These are phyloP conservation scores for Aspergillus proliferans DNA, from an alignment of 2,329 filamentous ascomycete genomes.

Conservation along the genomic window DNA sequence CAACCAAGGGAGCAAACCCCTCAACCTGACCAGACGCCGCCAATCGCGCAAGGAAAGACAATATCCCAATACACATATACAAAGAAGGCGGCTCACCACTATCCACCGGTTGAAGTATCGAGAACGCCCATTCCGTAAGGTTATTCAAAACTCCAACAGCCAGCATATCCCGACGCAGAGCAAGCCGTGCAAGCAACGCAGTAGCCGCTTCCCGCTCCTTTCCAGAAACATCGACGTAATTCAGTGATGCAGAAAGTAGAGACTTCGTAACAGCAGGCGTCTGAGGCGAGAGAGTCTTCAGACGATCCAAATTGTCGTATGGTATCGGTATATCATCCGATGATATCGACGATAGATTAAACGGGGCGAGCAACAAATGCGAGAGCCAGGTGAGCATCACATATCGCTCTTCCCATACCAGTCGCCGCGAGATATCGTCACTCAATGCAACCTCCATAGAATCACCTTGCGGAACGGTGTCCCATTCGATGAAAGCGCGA, in stretches of 20 bases:
- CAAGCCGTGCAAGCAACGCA: constrained; percentile 69
- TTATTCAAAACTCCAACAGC: constrained; percentile 61
- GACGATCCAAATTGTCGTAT: constrained; percentile 22
- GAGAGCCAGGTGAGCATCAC: constrained; percentile 82
- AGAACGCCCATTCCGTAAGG: constrained; percentile 66
- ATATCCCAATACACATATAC: constrained; percentile 70
- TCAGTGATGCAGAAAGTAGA: constrained; percentile 63
- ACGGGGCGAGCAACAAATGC: constrained; percentile 76
- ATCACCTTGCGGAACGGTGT: constrained; percentile 18
- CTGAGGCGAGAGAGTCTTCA: constrained; percentile 46
- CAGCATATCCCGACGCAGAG: constrained; percentile 86
- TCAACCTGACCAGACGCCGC: constrained; percentile 65
- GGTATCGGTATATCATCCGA: constrained; percentile 34
- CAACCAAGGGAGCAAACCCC: constrained; percentile 63
- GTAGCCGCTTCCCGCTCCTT: constrained; percentile 90
- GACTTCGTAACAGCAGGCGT: constrained; percentile 66
- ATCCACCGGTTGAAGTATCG: constrained; percentile 47
- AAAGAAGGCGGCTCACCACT: constrained; percentile 45
- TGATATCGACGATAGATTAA: constrained; percentile 83
- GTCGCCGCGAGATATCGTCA: constrained; percentile 26
- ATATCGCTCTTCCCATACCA: constrained; percentile 85
- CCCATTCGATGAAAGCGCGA: constrained; percentile 61
- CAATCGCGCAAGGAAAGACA: constrained; percentile 74
- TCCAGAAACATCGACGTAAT: constrained; percentile 66
- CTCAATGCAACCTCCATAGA: constrained; percentile 3